Base-by-base conservation (phyloP, 768 basidiomycete species). In the Xanthoconium stramineum region DNA sequence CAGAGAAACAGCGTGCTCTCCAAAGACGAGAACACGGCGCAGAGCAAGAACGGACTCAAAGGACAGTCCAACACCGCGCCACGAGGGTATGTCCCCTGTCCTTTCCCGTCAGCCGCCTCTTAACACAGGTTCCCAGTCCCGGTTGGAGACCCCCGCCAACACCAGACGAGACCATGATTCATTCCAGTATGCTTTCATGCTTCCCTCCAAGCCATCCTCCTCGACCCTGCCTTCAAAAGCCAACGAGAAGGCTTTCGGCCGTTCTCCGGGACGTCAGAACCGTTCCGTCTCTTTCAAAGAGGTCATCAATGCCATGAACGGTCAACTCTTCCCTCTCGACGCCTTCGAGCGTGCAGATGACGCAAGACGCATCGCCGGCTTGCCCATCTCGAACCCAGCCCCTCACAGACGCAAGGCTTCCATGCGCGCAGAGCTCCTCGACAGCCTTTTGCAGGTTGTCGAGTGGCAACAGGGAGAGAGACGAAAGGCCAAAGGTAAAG, bases 281-380 rank as follows among this genome's bases (percentile, higher is more conserved):
- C 73, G 74, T 20, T 61, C 75, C 8, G 78, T 86, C 12, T 68
- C 80, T 1, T 86, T 86, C 67, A 74, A 76, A 47, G 81, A 83
- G 36, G 84, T 86, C 48, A 69, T 83, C 43, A 65, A 65, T 44
- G 78, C 79, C 65, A 85, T 86, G 81, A 75, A 80, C 40, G 85
- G 85, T 6, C 73, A 76, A 6, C 72, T 86, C 19, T 86, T 86
- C 61, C 82, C 79, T 2, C 57, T 66, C 6, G 75, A 79, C 32
- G 53, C 65, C 36, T 66, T 59, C 49, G 72, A 61, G 62, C 74
- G 63, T 50, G 71, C 55, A 36, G 67, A 69, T 13, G 72, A 73
- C 30, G 66, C 73, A 30, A 59, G 64, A 42, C 66, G 68, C 46
- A 59, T 69, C 37, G 57, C 67, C 5, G 70, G 69, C 24, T 5